A percentile compares a stretch with the other conserved stretches of the same genome.
phyloP scores from a whole-genome alignment of 306 rosid genomes.

The Arachis stenosperma region DNA sequence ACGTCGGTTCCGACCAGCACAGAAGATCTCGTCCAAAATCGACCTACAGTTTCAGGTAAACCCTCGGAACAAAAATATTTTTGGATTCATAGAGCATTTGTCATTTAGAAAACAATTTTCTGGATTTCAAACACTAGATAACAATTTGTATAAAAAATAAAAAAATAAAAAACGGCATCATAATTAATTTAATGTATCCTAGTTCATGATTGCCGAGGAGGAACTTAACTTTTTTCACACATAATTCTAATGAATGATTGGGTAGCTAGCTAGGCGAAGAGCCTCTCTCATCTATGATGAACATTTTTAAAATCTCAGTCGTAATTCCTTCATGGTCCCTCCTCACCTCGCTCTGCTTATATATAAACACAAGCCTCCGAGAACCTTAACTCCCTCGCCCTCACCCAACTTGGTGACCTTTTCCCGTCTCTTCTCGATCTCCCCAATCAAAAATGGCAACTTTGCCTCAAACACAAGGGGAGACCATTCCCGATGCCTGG shows the following conservation, averaged over 20 bases:
- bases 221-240: not conserved
- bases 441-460: conserved; percentile 28
- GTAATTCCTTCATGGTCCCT: not conserved
- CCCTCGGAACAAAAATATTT: too few relatives aligned
- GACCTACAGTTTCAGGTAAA: too few relatives aligned
- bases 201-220: not conserved
- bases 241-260: not conserved
- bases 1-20: too few relatives aligned
- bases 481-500: conserved; percentile 80
- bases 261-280: conserved; percentile 10
- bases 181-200: conserved; percentile 17
- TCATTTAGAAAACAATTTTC: too few relatives aligned
- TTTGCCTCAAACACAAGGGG: conserved; percentile 51
- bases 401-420: not conserved
- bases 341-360: not conserved
- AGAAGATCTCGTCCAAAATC: too few relatives aligned
- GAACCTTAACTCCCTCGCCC: not conserved
- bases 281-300: conserved; percentile 1
- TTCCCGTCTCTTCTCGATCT: not conserved
- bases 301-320: conserved; percentile 1
- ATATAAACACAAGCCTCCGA: conserved; percentile 20
- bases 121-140: not conserved
- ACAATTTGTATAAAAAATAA: not conserved
- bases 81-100: too few relatives aligned
- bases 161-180: not conserved